Evolutionary conservation across 2,329 filamentous ascomycete genomes (phyloP), one percentile per base, ranked within the genome.

Genomic region (Aspergillus calidoustus): DNA sequence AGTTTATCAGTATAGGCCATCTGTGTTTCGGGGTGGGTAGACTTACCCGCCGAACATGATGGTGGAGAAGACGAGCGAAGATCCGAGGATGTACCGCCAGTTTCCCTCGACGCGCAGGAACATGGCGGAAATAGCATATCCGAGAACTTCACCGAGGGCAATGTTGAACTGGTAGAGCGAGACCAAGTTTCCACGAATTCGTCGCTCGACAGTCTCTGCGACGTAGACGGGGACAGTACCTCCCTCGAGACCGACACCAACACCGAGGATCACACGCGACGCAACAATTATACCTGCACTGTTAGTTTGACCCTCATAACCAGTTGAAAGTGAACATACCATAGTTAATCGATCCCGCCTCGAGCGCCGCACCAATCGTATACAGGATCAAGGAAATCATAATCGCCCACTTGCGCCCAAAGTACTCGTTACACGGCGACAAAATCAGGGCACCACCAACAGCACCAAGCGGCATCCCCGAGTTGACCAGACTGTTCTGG

Each of bases 131-230:
- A 91, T 84, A 5, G 87, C 89, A 63, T 91, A 91, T 2, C 89
- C 90, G 1, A 92, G 79, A 2, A 92, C 89, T 68, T 91, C 89
- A 30, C 89, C 89, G 0, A 92, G 81, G 0, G 90, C 90, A 69
- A 92, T 92, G 76, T 90, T 91, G 76, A 91, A 86, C 71, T 92
- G 90, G 73, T 91, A 92, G 0, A 91, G 79, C 0, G 88, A 91
- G 1, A 92, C 89, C 54, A 92, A 77, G 73, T 91, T 91, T 66
- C 89, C 89, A 68, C 89, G 86, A 25, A 90, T 82, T 61, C 81
- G 83, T 34, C 86, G 82, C 68, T 89, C 87, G 48, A 91, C 89
- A 69, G 52, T 76, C 75, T 92, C 89, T 1, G 89, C 89, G 31
- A 92, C 89, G 65, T 92, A 92, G 57, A 91, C 87, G 0, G 89